Conservation (phyloP, 176 grass and related monocot species). For the Hordeum marinum region DNA sequence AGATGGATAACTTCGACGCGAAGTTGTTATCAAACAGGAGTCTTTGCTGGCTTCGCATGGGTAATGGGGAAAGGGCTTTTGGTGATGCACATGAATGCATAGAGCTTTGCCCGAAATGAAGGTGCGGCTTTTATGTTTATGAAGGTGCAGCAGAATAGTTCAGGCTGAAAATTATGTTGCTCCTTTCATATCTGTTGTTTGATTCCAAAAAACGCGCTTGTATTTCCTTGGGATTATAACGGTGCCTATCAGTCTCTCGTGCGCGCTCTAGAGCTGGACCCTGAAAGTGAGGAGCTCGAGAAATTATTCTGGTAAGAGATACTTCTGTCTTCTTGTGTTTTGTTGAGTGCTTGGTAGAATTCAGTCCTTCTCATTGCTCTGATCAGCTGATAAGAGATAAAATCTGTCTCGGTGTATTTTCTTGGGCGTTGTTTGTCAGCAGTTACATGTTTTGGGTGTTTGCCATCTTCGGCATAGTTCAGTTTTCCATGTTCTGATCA, state of each 20-base stretch:
- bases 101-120: slow-evolving; percentile 11
- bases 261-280: too few relatives aligned
- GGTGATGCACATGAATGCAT: slow-evolving; percentile 16
- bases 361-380: too few relatives aligned
- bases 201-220: neutral
- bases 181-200: neutral
- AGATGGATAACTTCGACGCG: slow-evolving; percentile 15
- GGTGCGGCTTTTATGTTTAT: slow-evolving; percentile 25
- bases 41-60: slow-evolving; percentile 36
- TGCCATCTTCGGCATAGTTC: neutral
- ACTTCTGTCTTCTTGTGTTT: too few relatives aligned
- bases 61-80: slow-evolving; percentile 35
- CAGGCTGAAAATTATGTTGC: neutral
- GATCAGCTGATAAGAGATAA: neutral
- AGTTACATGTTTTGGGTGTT: neutral
- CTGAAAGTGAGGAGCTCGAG: too few relatives aligned
- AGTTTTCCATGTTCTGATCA: neutral
- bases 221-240: too few relatives aligned
- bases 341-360: too few relatives aligned
- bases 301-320: too few relatives aligned
- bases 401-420: neutral
- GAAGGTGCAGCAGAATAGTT: neutral
- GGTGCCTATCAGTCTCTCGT: too few relatives aligned
- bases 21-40: slow-evolving; percentile 42
- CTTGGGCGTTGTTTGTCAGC: neutral